Conservation (phyloP, 805 yeast species). For the Scheffersomyces ergatensis region DNA sequence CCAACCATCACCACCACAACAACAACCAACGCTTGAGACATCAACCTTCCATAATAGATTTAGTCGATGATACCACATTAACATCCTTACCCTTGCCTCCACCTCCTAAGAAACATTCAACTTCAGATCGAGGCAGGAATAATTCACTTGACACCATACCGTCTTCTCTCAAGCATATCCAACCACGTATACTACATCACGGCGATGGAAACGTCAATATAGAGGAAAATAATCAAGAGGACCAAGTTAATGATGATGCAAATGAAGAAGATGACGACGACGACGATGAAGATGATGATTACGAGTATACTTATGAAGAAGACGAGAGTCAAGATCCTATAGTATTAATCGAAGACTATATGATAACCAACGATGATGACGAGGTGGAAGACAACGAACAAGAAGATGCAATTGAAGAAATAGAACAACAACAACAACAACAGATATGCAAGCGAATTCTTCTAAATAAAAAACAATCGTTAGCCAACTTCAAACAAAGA, state of each 20-base stretch:
- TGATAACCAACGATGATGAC: slow-evolving; percentile 12
- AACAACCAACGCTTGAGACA: slow-evolving; percentile 12
- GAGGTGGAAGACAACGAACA: slow-evolving; percentile 6
- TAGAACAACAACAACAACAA: background rate
- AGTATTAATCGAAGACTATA: slow-evolving; percentile 58
- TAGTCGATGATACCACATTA: slow-evolving; percentile 45
- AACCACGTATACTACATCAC: background rate
- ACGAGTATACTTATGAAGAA: slow-evolving; percentile 3
- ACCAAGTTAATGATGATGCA: too few species aligned
- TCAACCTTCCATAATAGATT: slow-evolving; percentile 43
- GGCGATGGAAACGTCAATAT: slow-evolving; percentile 8
- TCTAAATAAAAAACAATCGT: slow-evolving; percentile 27
- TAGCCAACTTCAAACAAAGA: slow-evolving; percentile 34
- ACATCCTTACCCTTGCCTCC: slow-evolving; percentile 56
- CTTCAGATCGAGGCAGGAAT: background rate
- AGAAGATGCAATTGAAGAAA: slow-evolving; percentile 9
- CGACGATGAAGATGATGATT: slow-evolving; percentile 1
- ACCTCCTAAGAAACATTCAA: slow-evolving; percentile 24
- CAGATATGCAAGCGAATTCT: slow-evolving; percentile 1
- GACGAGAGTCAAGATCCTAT: slow-evolving; percentile 34
- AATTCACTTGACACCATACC: background rate
- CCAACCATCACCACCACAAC: too few species aligned
- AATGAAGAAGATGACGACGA: too few species aligned
- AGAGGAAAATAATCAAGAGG: slow-evolving; percentile 3
- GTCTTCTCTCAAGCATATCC: background rate